Evolutionary conservation across 23 red algal species (phyloP), one percentile per base, ranked within the genome.

Genomic region (Gracilaria gracilis): DNA sequence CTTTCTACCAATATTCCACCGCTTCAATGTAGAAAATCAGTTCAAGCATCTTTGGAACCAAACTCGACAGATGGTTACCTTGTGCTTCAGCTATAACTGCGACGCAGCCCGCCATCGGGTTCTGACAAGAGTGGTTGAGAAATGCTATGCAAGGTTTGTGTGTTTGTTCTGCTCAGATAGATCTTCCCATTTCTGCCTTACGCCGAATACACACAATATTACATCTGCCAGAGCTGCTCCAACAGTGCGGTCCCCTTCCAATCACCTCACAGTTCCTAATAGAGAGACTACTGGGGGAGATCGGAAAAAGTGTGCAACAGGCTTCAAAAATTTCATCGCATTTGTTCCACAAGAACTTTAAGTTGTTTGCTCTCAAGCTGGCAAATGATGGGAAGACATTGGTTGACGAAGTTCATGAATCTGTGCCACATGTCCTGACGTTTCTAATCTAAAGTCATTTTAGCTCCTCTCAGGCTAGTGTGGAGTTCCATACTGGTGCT

Each of bases 331-430:
- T 61, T 31, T 24, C 47, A 19, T 58, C 48, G 8, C 27, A 80
- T 37, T 14, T 80, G 20, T 57, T 80, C 25, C 47, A 80, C 48
- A 80, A 80, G 7, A 55, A 57, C 32, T 34, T 80, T 12, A 80
- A 80, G 20, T 61, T 80, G 25, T n/a, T 80, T 80, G n/a, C 76
- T 80, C 54, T 80, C 5, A 80, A 61, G 39, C 23, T 80, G 13
- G 31, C 67, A 23, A 73, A 73, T 44, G 67, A 44, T 9, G 67
- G 67, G 21, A 73, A 37, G 21, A n/a, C 67, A 42, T 73, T 73
- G 0, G 1, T n/a, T 23, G 33, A 40, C 34, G 20, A 1, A 44
- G 12, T 39, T 3, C 36, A 73, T 3, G 67, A 73, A 19, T 20
- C 35, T 9, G 9, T 1, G 15, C 2, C 33, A 37, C 21, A 73